A percentile compares a stretch with the other conserved stretches of the same genome.
Conservation (phyloP, 768 basidiomycete species). For the Xerocomus brunneocitrinus region DNA sequence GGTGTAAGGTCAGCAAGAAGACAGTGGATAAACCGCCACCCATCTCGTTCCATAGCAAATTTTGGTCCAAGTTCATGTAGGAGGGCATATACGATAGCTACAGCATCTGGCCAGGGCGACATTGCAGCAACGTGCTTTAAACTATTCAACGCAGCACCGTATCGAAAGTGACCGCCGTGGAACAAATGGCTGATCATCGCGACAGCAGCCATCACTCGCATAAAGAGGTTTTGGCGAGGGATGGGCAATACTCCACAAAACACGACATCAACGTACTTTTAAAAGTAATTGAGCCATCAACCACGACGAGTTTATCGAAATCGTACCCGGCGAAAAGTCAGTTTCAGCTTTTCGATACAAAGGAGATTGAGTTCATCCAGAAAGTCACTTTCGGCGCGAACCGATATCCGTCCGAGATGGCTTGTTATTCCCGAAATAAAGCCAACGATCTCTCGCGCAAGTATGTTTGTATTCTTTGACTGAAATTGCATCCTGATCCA, state of each 20-base stretch:
- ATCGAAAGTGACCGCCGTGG: conserved; percentile 7
- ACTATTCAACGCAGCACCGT: conserved; percentile 2
- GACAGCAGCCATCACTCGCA: conserved; percentile 13
- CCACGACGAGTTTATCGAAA: not conserved
- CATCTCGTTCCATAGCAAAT: conserved; percentile 8
- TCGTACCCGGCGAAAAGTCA: conserved; percentile 17
- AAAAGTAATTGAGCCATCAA: conserved; percentile 2
- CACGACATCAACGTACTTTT: conserved; percentile 8
- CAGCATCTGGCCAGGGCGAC: conserved; percentile 16
- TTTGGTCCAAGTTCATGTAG: conserved; percentile 15
- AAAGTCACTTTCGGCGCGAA: conserved; percentile 7
- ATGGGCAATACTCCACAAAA: not conserved
- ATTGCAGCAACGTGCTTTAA: conserved; percentile 12
- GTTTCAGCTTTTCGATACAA: conserved; percentile 12
- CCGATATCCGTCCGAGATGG: conserved; percentile 6
- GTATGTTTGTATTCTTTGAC: conserved; percentile 4
- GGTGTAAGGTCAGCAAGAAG: conserved; percentile 9
- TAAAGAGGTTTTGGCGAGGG: conserved; percentile 8
- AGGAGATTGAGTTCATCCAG: conserved; percentile 5
- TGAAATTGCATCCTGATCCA: conserved; percentile 17
- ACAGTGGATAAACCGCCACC: conserved; percentile 11
- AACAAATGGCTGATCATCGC: conserved; percentile 15
- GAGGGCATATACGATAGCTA: conserved; percentile 12
- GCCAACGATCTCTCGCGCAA: conserved; percentile 1
- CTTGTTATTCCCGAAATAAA: conserved; percentile 8